Evolutionary conservation across 768 basidiomycete species (phyloP).

Genomic region (Collybia nuda): DNA sequence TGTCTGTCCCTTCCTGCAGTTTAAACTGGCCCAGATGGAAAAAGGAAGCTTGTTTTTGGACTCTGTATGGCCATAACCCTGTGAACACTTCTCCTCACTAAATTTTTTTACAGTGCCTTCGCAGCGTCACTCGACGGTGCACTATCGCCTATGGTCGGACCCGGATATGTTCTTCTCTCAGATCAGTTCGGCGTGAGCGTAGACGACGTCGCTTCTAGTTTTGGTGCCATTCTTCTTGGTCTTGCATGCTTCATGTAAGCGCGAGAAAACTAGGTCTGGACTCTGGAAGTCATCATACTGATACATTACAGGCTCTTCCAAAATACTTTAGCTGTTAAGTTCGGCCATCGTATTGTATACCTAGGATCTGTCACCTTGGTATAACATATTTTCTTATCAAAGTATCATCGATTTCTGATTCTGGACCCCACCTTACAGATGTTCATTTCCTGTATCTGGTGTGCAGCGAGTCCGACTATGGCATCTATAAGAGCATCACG

Average conservation of each 20-base stretch:
- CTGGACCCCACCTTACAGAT: constrained; percentile 22
- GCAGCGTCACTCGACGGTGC: constrained; percentile 41
- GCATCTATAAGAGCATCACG: constrained; percentile 40
- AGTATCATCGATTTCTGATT: not conserved
- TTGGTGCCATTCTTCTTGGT: constrained; percentile 39
- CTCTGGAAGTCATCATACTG: not conserved
- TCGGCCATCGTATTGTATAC: constrained; percentile 45
- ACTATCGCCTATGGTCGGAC: constrained; percentile 40
- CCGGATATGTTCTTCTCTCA: constrained; percentile 40
- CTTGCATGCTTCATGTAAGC: constrained; percentile 41
- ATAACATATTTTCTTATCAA: constrained; percentile 3
- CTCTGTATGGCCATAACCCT: constrained; percentile 24
- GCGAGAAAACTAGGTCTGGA: not conserved
- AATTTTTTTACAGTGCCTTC: constrained; percentile 28
- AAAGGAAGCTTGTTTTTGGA: constrained; percentile 47
- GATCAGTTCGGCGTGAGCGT: constrained; percentile 39
- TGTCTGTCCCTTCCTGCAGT: constrained; percentile 12
- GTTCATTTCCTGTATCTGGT: constrained; percentile 46
- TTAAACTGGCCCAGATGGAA: constrained; percentile 46
- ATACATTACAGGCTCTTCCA: constrained; percentile 29
- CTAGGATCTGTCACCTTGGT: constrained; percentile 38
- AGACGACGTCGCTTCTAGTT: constrained; percentile 40
- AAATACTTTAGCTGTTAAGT: constrained; percentile 40
- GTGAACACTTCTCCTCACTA: not conserved
- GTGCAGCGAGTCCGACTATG: constrained; percentile 39